Evolutionary conservation across 192 early-diverging fungal species (phyloP).

Genomic region (Dispira parvispora): DNA sequence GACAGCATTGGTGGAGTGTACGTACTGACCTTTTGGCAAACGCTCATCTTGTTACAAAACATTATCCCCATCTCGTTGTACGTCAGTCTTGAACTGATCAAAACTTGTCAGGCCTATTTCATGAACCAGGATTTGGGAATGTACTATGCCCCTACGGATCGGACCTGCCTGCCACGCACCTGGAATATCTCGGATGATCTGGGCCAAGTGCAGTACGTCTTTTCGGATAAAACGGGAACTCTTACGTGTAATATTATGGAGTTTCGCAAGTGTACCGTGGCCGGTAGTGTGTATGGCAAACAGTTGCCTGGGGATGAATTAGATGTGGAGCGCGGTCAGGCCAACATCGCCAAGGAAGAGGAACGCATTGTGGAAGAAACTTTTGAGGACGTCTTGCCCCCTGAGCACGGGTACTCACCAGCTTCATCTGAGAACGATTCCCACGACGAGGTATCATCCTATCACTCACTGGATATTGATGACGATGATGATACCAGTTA

Average conservation of each 20-base stretch:
- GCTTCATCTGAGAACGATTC: constrained; percentile 16
- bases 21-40: constrained; percentile 36
- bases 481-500: background rate
- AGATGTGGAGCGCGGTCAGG: constrained; percentile 22
- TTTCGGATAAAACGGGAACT: constrained; percentile 94
- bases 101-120: constrained; percentile 67
- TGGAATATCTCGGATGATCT: constrained; percentile 96
- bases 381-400: constrained; percentile 17
- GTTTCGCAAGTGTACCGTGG: constrained; percentile 84
- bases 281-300: constrained; percentile 71
- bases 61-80: constrained; percentile 94
- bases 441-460: constrained; percentile 8
- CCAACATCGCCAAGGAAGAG: constrained; percentile 12
- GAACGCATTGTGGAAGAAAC: constrained; percentile 23
- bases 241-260: constrained; percentile 94
- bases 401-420: constrained; percentile 21
- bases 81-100: constrained; percentile 85
- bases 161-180: constrained; percentile 23
- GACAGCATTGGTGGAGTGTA: constrained; percentile 17
- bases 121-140: constrained; percentile 85
- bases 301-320: constrained; percentile 51
- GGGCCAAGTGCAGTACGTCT: constrained; percentile 91
- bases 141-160: constrained; percentile 33
- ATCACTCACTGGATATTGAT: background rate
- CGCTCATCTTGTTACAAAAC: constrained; percentile 88